Evolutionary conservation across 1,284 basidiomycete genomes (phyloP), one percentile per base, ranked within the genome.

Genomic region (Cronartium ribicola): DNA sequence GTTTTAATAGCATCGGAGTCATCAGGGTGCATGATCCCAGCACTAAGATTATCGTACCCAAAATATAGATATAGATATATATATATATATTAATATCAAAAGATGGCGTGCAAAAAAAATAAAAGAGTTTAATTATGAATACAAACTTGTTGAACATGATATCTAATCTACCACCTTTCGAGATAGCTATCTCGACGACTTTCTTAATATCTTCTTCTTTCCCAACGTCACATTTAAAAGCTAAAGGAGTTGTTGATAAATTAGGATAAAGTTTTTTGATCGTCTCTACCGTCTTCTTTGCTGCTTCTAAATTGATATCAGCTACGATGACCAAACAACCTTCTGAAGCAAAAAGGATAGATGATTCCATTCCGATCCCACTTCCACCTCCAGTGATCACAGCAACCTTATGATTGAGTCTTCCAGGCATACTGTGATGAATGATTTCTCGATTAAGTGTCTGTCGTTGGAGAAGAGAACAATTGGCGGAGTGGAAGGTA

Each of bases 1-100:
- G 94, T 98, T 82, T 92, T 94, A 79, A 97, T 84, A 5, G 94
- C 94, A 80, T 94, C 89, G 81, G 95, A 94, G 80, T 98, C 94
- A 29, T 84, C 87, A 11, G 92, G 89, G 81, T 96, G 94, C 94
- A 98, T 97, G 80, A 97, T 94, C 17, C 91, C 89, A 88, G 78
- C 73, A 57, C 59, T 63, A 40, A 17, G 14, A 37, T 29, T 13
- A 29, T 55, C 29, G 48, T n/a, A 29, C 2, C 20, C 63, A 57
- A 5, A 29, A 17, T 68, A 66, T 44, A 63, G 39, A 39, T 57
- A 14, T 46, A n/a, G n/a, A n/a, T n/a, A 11, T 46, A n/a, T 1
- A 11, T 37, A 14, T 40, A 73, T 2, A n/a, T 71, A 67, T 77
- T 81, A 77, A 48, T 13, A 75, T 80, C 59, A 76, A 85, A 90